Evolutionary conservation across 2,329 filamentous ascomycete genomes (phyloP), one percentile per base, ranked within the genome.

Genomic region (Fusarium goolgardi): DNA sequence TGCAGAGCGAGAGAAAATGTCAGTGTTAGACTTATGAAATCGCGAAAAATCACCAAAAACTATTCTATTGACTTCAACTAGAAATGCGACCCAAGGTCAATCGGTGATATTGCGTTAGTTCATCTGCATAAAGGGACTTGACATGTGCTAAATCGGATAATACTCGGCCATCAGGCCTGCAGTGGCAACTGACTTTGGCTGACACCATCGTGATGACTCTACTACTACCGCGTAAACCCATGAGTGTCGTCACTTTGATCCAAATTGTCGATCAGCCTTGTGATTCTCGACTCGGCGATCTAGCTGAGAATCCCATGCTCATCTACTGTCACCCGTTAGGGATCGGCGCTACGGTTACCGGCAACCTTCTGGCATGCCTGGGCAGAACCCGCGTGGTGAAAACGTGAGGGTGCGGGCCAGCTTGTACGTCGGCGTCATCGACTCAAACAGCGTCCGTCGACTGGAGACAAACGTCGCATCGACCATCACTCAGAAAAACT

Each of bases 351-450:
- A 43, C 59, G 52, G 61, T 16, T 64, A 41, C 13, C 61, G 59
- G 61, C 61, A 64, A 23, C 25, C 4, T 5, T 44, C 31, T 23
- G 12, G 18, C 5, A 18, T 13, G 27, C 5, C 12, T 12, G 25
- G 3, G 11, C 8, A 11, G 37, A 10, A 39, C 56, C 31, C 11
- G 12, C 16, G 27, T 11, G 25, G n/a, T 43, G 5, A 31, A 27
- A 37, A n/a, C 7, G 5, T 31, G 6, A 57, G 27, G 35, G 60
- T 63, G 60, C 58, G 43, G 23, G 40, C 34, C 32, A 41, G 9
- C 16, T 23, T 11, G n/a, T 29, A 37, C 39, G 39, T 64, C n/a
- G 52, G 3, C 59, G 61, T 64, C 61, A 64, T 64, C 37, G 59
- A 59, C 59, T 63, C 16, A 18, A 6, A 45, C 21, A 29, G 21